A percentile compares a stretch with the other conserved stretches of the same genome.
phyloP scores from a whole-genome alignment of 2,329 filamentous ascomycete genomes.

The Aspergillus quadrilineatus region DNA sequence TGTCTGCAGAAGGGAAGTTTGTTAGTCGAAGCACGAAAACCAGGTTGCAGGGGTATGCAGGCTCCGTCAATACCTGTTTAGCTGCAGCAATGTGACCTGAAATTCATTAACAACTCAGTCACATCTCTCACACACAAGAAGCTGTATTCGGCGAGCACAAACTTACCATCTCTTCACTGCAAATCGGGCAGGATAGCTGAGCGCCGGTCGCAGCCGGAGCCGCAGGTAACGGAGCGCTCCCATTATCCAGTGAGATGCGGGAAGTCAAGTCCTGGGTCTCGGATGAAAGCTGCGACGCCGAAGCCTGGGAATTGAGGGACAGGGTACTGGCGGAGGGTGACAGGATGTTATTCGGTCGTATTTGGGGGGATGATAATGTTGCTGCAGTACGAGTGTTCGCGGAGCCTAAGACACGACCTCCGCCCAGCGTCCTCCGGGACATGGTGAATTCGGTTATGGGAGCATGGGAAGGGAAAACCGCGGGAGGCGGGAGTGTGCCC shows the following conservation, averaged over 20 bases:
- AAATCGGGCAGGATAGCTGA: conserved; percentile 91
- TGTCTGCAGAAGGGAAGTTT: conserved; percentile 51
- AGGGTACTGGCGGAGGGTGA: conserved; percentile 70
- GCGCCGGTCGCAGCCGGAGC: conserved; percentile 58
- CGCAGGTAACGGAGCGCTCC: conserved; percentile 49
- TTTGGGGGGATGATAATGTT: conserved; percentile 42
- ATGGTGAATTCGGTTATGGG: conserved; percentile 52
- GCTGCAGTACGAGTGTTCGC: conserved; percentile 76
- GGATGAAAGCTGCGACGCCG: conserved; percentile 68
- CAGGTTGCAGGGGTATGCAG: conserved; percentile 1
- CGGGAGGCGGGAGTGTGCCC: conserved; percentile 7
- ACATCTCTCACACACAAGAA: background rate
- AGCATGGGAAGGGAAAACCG: conserved; percentile 34
- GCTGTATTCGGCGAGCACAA: conserved; percentile 20
- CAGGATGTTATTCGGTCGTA: conserved; percentile 45
- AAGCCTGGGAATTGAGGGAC: conserved; percentile 74
- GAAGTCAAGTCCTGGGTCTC: conserved; percentile 76
- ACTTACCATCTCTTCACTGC: conserved; percentile 90
- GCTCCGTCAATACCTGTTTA: conserved; percentile 64
- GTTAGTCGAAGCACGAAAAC: conserved; percentile 18
- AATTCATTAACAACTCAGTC: conserved; percentile 11
- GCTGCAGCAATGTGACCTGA: conserved; percentile 83
- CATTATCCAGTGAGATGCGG: conserved; percentile 70
- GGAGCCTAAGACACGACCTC: conserved; percentile 85
- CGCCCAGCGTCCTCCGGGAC: conserved; percentile 84